Conservation (phyloP, 768 basidiomycete genomes). For the Phlegmacium glaucopus region DNA sequence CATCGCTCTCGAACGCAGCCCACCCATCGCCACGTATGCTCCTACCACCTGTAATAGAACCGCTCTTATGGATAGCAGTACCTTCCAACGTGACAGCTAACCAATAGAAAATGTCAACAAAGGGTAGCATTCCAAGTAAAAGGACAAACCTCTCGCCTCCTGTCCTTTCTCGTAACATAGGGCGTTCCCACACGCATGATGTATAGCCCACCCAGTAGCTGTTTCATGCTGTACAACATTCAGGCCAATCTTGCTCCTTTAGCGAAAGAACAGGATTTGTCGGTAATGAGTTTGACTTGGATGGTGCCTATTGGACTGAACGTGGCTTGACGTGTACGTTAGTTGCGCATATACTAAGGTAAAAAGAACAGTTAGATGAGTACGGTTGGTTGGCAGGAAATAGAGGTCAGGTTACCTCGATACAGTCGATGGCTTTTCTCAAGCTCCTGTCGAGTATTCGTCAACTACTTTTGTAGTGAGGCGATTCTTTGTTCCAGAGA, state of each 20-base stretch:
- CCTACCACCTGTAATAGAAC: conserved; percentile 92
- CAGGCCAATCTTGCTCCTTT: conserved; percentile 82
- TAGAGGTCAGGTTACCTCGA: conserved; percentile 59
- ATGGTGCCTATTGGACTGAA: conserved; percentile 99
- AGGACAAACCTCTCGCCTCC: conserved; percentile 86
- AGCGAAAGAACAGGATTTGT: conserved; percentile 90
- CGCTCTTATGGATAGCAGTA: conserved; percentile 96
- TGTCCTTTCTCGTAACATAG: conserved; percentile 93
- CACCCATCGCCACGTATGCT: conserved; percentile 79
- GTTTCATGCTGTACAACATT: conserved; percentile 84
- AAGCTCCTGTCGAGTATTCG: conserved; percentile 67
- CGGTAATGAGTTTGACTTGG: conserved; percentile 88
- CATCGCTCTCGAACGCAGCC: conserved; percentile 77
- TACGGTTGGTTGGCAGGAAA: not conserved
- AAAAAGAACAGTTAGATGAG: conserved; percentile 28
- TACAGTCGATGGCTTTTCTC: conserved; percentile 94
- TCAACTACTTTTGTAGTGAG: conserved; percentile 57
- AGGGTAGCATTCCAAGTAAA: conserved; percentile 41
- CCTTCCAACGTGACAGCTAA: conserved; percentile 95
- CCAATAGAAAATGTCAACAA: conserved; percentile 11
- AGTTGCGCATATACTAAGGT: conserved; percentile 83
- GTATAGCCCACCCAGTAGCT: conserved; percentile 89
- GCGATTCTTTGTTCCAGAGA: conserved; percentile 54
- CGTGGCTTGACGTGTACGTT: conserved; percentile 93
- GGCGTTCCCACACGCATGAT: conserved; percentile 93